Evolutionary conservation across 495 filamentous ascomycete species (phyloP).

Genomic region (Penicillium lividum): DNA sequence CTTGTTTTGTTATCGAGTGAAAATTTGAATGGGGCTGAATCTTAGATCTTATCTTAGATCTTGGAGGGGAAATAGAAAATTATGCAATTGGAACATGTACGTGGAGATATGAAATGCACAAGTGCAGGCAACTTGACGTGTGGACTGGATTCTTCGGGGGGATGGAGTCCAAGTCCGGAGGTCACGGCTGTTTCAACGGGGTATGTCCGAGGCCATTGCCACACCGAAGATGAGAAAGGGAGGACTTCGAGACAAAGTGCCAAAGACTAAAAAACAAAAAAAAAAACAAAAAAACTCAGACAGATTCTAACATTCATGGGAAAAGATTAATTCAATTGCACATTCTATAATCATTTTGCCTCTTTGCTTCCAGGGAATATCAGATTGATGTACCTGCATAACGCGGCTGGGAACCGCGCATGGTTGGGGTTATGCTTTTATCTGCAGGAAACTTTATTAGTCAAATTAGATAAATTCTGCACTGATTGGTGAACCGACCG

Average conservation of each 20-base stretch:
- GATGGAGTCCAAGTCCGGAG: background rate
- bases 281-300: background rate
- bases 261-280: background rate
- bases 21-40: background rate
- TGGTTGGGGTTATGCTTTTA: background rate
- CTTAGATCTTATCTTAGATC: background rate
- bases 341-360: background rate
- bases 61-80: background rate
- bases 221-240: background rate
- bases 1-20: background rate
- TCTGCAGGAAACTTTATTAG: slow-evolving; percentile 6
- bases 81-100: too few relatives aligned
- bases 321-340: too few relatives aligned
- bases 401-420: background rate
- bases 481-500: slow-evolving; percentile 16
- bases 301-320: background rate
- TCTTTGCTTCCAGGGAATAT: too few relatives aligned
- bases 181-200: background rate
- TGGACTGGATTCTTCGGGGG: background rate
- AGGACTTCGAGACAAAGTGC: background rate
- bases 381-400: background rate
- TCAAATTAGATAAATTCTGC: slow-evolving; percentile 1
- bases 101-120: background rate
- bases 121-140: background rate
- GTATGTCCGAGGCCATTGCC: background rate